Evolutionary conservation across 805 yeast genomes (phyloP).

Genomic region (Metschnikowia koreensis): DNA sequence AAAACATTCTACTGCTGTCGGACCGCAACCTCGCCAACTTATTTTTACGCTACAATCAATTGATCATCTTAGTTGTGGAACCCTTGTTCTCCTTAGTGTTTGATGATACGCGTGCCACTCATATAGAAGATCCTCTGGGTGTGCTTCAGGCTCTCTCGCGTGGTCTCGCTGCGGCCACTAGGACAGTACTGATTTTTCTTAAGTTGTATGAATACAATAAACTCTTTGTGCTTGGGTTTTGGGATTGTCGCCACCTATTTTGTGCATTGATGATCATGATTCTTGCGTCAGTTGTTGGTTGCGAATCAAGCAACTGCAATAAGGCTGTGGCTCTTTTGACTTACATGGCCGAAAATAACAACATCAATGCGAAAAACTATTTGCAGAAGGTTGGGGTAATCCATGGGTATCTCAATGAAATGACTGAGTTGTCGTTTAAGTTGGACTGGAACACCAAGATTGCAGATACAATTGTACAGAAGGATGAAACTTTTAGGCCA

Average conservation of each 20-base stretch:
- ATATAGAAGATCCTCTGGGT: constrained; percentile 23
- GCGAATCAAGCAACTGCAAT: constrained; percentile 5
- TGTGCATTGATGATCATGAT: constrained; percentile 31
- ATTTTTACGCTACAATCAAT: constrained; percentile 35
- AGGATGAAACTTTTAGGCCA: background rate
- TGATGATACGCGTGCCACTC: constrained; percentile 20
- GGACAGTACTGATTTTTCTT: constrained; percentile 29
- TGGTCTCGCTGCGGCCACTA: constrained; percentile 28
- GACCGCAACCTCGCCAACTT: constrained; percentile 34
- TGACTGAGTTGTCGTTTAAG: constrained; percentile 24
- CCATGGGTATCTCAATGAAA: constrained; percentile 20
- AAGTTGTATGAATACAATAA: constrained; percentile 28
- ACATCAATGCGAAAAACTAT: constrained; percentile 34
- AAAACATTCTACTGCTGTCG: constrained; percentile 20
- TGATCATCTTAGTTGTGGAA: constrained; percentile 30
- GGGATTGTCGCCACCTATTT: constrained; percentile 41
- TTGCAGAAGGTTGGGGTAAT: constrained; percentile 30
- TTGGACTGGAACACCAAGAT: constrained; percentile 23
- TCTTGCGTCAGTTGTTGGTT: constrained; percentile 21
- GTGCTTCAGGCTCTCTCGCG: constrained; percentile 29
- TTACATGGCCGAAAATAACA: constrained; percentile 33
- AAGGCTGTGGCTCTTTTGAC: constrained; percentile 28
- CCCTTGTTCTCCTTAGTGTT: constrained; percentile 36
- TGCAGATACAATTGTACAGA: constrained; percentile 4
- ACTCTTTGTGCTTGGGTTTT: constrained; percentile 35